A percentile compares a stretch with the other conserved stretches of the same genome.
phyloP scores from a whole-genome alignment of 2,329 filamentous ascomycete species.

The Alternaria consortialis region DNA sequence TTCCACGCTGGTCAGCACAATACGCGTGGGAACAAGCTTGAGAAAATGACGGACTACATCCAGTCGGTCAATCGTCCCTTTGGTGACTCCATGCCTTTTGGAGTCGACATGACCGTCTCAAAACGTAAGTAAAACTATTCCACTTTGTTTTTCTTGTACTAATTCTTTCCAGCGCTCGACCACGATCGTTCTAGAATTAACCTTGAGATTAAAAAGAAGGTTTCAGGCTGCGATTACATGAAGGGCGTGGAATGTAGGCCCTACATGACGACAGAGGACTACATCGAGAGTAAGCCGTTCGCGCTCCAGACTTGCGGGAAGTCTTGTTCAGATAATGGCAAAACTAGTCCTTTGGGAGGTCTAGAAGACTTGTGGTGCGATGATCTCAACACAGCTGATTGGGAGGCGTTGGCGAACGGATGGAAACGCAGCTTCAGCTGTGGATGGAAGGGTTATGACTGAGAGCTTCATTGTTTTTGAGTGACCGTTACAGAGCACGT shows the following conservation, averaged over 20 bases:
- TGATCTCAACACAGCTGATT: constrained; percentile 16
- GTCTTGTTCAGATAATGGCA: not conserved
- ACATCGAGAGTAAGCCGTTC: constrained; percentile 13
- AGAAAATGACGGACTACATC: constrained; percentile 10
- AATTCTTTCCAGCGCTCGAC: not conserved
- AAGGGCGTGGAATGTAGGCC: constrained; percentile 10
- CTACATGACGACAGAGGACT: constrained; percentile 16
- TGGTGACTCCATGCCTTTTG: constrained; percentile 19
- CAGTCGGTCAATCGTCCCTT: constrained; percentile 11
- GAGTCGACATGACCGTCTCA: constrained; percentile 7
- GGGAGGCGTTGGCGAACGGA: constrained; percentile 3
- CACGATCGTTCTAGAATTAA: constrained; percentile 8
- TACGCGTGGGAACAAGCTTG: not conserved
- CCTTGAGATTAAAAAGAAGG: constrained; percentile 15
- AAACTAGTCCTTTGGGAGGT: not conserved
- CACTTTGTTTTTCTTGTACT: not conserved
- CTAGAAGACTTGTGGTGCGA: constrained; percentile 17
- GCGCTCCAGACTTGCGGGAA: constrained; percentile 7
- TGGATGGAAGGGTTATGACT: constrained; percentile 14
- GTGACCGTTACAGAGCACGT: not conserved
- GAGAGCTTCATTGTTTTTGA: not conserved
- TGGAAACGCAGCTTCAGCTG: constrained; percentile 17
- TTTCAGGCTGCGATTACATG: constrained; percentile 8
- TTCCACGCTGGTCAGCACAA: constrained; percentile 14
- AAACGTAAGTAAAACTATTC: constrained; percentile 1